Evolutionary conservation across 2,329 filamentous ascomycete species (phyloP).

Genomic region (Diplodia sapinea): DNA sequence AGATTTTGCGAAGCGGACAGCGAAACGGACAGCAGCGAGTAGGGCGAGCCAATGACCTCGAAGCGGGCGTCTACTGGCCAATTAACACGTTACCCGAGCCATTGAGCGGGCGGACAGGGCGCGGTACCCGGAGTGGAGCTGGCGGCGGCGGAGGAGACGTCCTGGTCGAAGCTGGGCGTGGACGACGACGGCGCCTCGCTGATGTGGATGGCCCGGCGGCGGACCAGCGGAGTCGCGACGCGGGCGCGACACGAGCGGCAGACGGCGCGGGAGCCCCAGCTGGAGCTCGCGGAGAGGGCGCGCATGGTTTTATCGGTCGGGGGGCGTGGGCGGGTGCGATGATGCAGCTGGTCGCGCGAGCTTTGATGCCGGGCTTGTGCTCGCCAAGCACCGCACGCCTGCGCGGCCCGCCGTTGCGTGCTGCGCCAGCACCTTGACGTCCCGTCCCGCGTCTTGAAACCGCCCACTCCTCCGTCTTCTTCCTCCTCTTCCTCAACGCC

Average conservation of each 20-base stretch:
- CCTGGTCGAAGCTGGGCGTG: conserved; percentile 47
- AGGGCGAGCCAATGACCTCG: conserved; percentile 88
- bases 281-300: conserved; percentile 26
- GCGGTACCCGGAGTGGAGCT: conserved; percentile 29
- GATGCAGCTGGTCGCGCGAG: conserved; percentile 10
- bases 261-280: conserved; percentile 22
- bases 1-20: conserved; percentile 92
- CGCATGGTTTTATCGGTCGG: conserved; percentile 24
- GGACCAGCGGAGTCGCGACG: conserved; percentile 34
- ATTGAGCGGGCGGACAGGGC: conserved; percentile 21
- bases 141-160: conserved; percentile 25
- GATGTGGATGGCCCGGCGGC: conserved; percentile 52
- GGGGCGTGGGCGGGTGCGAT: conserved; percentile 11
- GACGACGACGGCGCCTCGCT: conserved; percentile 51
- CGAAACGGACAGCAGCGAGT: conserved; percentile 90
- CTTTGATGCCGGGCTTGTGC: conserved; percentile 8
- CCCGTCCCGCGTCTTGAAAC: neutral
- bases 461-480: neutral
- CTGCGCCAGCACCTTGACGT: conserved; percentile 22
- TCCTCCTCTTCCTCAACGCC: neutral
- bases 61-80: conserved; percentile 79
- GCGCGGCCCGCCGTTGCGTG: conserved; percentile 25
- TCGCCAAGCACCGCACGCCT: conserved; percentile 21
- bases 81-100: conserved; percentile 8
- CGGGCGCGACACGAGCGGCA: conserved; percentile 32